Evolutionary conservation across 352 stramenopile genomes (phyloP).

Genomic region (Phytophthora litchii): DNA sequence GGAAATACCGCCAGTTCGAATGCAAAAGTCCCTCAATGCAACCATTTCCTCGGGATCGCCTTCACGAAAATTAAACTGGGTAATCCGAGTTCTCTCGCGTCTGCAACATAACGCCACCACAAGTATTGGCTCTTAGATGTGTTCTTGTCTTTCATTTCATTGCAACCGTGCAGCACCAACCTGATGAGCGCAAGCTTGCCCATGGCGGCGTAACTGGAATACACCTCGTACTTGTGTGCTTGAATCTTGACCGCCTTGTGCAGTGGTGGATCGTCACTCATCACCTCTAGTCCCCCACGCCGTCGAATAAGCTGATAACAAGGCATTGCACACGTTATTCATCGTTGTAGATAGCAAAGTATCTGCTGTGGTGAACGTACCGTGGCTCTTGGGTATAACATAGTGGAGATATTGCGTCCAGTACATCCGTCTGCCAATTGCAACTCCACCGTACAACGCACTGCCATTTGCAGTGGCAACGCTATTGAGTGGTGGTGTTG

Average conservation of each 20-base stretch:
- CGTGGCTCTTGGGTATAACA: constrained; percentile 41
- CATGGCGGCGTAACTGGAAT: constrained; percentile 64
- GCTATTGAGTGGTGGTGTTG: not conserved
- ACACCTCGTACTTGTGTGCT: constrained; percentile 63
- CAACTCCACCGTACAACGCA: constrained; percentile 61
- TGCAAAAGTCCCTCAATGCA: constrained; percentile 52
- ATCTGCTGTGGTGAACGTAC: constrained; percentile 30
- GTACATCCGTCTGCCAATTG: constrained; percentile 59
- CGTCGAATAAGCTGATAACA: constrained; percentile 47
- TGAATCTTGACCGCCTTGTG: constrained; percentile 60
- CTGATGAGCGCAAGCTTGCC: constrained; percentile 75
- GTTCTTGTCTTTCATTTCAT: not conserved
- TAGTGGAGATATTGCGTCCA: constrained; percentile 53
- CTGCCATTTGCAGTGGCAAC: constrained; percentile 15
- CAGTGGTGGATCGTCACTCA: constrained; percentile 53
- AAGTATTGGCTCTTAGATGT: not conserved
- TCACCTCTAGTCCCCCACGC: constrained; percentile 58
- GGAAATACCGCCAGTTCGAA: constrained; percentile 53
- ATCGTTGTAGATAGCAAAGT: not conserved
- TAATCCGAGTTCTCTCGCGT: constrained; percentile 48
- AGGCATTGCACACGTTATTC: not conserved
- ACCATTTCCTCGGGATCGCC: constrained; percentile 48
- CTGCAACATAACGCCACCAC: constrained; percentile 17
- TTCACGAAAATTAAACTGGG: constrained; percentile 71
- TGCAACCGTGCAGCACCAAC: constrained; percentile 30